These are phyloP conservation scores for Apiosordaria backusii DNA, from an alignment of 495 filamentous ascomycete genomes.

Conservation along the genomic window DNA sequence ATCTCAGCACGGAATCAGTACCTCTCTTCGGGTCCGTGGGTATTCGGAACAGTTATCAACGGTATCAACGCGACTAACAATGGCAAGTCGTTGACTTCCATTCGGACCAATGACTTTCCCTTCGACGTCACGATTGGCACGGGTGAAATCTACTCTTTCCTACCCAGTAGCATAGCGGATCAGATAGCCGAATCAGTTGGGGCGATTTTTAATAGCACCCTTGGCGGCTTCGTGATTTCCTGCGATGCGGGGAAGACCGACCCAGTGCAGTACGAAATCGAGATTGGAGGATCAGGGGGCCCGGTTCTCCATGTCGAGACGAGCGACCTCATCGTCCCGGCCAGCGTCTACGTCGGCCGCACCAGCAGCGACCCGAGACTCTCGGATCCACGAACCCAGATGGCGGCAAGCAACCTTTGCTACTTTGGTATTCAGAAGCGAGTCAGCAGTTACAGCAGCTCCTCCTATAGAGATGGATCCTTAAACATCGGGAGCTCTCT, in stretches of 20 bases:
- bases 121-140: slow-evolving; percentile 55
- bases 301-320: slow-evolving; percentile 60
- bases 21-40: slow-evolving; percentile 38
- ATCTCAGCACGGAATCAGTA: slow-evolving; percentile 42
- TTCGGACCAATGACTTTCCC: slow-evolving; percentile 55
- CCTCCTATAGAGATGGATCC: slow-evolving; percentile 47
- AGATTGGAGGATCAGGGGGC: slow-evolving; percentile 44
- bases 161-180: slow-evolving; percentile 59
- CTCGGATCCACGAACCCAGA: neutral
- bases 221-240: slow-evolving; percentile 55
- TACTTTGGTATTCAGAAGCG: slow-evolving; percentile 59
- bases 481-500: slow-evolving; percentile 77
- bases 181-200: slow-evolving; percentile 56
- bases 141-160: slow-evolving; percentile 68
- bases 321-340: slow-evolving; percentile 60
- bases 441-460: neutral
- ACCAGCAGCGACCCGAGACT: neutral
- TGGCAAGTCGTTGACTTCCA: slow-evolving; percentile 35
- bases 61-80: slow-evolving; percentile 30
- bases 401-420: slow-evolving; percentile 41
- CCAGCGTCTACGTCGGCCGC: slow-evolving; percentile 28
- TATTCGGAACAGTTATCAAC: slow-evolving; percentile 62
- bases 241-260: slow-evolving; percentile 57
- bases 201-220: slow-evolving; percentile 44
- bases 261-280: slow-evolving; percentile 56